Conservation (phyloP, 768 basidiomycete genomes). For the Russula sp. region DNA sequence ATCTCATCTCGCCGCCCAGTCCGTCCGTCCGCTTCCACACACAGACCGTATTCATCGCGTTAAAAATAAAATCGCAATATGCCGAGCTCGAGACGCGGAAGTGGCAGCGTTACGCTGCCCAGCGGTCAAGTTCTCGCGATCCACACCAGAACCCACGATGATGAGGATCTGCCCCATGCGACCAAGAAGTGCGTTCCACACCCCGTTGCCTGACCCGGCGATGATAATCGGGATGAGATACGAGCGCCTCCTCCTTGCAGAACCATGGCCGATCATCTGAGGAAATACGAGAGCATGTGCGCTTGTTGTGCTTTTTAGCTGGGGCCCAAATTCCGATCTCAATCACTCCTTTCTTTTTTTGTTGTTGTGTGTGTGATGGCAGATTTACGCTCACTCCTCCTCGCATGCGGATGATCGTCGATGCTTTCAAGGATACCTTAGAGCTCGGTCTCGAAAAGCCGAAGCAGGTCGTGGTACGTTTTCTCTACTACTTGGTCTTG, state of each 20-base stretch:
- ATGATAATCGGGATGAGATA: constrained; percentile 20
- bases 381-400: constrained; percentile 88
- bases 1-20: constrained; percentile 21
- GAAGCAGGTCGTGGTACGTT: constrained; percentile 82
- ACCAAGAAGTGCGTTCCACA: constrained; percentile 72
- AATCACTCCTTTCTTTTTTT: no score
- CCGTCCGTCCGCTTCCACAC: constrained; percentile 17
- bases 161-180: constrained; percentile 86
- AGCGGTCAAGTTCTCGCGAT: constrained; percentile 78
- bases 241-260: constrained; percentile 39
- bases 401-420: constrained; percentile 94
- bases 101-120: constrained; percentile 68
- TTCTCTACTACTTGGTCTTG: neutral
- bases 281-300: constrained; percentile 84
- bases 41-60: constrained; percentile 6
- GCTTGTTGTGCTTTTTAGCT: constrained; percentile 36
- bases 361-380: neutral
- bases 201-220: constrained; percentile 18
- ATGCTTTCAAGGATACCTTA: constrained; percentile 90
- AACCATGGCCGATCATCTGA: constrained; percentile 91
- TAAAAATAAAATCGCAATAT: constrained; percentile 36
- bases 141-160: constrained; percentile 85
- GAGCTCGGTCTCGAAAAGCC: constrained; percentile 81
- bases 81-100: constrained; percentile 73
- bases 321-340: neutral